Evolutionary conservation across 2,329 filamentous ascomycete genomes (phyloP).

Genomic region (Proliferodiscus dingleyae): DNA sequence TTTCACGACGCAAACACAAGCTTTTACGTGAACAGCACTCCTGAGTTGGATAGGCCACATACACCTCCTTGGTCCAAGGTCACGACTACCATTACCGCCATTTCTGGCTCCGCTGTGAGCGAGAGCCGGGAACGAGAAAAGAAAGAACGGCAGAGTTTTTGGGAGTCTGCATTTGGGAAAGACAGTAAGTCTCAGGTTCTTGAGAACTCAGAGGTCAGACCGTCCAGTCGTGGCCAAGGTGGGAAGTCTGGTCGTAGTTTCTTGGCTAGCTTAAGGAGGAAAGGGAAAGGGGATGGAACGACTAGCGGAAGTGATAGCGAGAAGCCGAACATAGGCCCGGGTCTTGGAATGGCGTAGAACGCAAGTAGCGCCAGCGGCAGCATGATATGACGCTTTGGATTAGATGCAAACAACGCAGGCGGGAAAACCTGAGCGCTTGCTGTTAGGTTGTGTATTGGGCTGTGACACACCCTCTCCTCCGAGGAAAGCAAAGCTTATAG

Average conservation of each 20-base stretch:
- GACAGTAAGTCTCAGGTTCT: constrained; percentile 25
- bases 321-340: no score
- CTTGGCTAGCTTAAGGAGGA: constrained; percentile 24
- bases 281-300: constrained; percentile 12
- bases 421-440: no score
- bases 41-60: neutral
- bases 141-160: constrained; percentile 29
- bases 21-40: neutral
- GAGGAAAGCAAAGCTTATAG: no score
- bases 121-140: constrained; percentile 18
- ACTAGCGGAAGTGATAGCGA: neutral
- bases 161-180: constrained; percentile 30
- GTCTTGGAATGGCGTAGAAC: no score
- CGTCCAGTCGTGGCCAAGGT: constrained; percentile 21
- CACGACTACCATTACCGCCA: constrained; percentile 9
- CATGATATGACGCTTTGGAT: no score
- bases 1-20: neutral
- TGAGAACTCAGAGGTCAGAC: constrained; percentile 4
- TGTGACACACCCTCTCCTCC: no score
- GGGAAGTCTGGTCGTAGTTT: constrained; percentile 27
- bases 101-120: constrained; percentile 23
- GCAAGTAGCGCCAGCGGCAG: no score
- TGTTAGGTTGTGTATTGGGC: no score
- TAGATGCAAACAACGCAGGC: no score
- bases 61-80: constrained; percentile 3